A percentile compares a stretch with the other conserved stretches of the same genome.
phyloP scores from a whole-genome alignment of 192 early-diverging fungal species.

The Chytriomyces confervae region DNA sequence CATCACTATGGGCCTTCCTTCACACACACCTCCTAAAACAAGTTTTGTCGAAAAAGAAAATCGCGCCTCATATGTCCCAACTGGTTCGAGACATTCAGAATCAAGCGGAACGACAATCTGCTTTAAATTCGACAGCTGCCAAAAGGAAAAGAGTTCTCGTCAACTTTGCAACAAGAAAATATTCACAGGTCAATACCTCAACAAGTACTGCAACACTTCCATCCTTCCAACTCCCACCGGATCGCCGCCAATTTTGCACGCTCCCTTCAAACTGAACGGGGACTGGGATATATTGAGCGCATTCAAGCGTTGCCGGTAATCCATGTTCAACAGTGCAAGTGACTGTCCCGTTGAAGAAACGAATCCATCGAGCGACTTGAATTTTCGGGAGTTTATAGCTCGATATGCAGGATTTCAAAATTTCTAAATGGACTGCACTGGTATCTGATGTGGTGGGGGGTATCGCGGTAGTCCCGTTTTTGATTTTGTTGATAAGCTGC shows the following conservation, averaged over 20 bases:
- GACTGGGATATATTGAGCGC: slow-evolving; percentile 17
- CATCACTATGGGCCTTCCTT: too few relatives aligned
- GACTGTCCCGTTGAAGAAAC: slow-evolving; percentile 9
- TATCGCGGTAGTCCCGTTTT: not conserved
- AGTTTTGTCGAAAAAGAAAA: not conserved
- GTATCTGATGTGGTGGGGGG: not conserved
- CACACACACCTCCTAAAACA: not conserved
- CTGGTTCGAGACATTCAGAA: not conserved
- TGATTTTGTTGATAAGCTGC: not conserved
- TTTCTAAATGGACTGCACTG: not conserved
- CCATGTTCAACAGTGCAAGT: not conserved
- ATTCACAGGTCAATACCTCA: not conserved
- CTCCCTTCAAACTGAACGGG: slow-evolving; percentile 21
- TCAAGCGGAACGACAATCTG: not conserved
- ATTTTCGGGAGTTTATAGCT: not conserved
- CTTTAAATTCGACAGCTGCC: not conserved
- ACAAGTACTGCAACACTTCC: not conserved
- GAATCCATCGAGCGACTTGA: not conserved
- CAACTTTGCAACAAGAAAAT: not conserved
- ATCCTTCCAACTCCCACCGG: not conserved
- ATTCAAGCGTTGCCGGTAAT: not conserved
- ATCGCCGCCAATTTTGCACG: not conserved
- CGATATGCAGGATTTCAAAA: not conserved
- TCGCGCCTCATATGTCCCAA: not conserved
- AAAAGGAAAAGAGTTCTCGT: not conserved